Evolutionary conservation across 1,139 yeast species (phyloP), one percentile per base, ranked within the genome.

Genomic region (Taphrina wiesneri): DNA sequence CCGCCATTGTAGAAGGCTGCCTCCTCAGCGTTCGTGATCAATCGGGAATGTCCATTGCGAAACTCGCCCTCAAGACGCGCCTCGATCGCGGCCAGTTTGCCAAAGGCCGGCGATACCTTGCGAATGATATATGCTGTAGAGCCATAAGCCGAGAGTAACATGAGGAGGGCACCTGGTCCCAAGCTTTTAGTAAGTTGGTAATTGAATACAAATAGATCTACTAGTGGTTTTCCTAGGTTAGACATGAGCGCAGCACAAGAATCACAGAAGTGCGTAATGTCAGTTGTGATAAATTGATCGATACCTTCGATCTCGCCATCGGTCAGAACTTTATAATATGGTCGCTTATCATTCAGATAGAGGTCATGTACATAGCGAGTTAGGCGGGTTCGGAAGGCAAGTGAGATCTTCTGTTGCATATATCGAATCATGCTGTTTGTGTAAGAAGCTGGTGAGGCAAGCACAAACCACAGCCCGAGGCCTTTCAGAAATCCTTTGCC

Each of bases 1-100:
- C 95, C 87, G 34, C 98, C 98, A 74, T 91, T 92, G 75, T 91
- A 92, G 74, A 92, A 92, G 0, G 97, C 96, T 73, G 92, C 90
- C 75, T 92, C 97, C 77, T 92, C 97, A 72, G 92, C 87, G 74
- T 92, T 92, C 67, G 89, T 87, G 74, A 90, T 90, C 74, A 92
- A 81, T 73, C 90, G 88, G 72, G 91, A 80, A 73, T 92, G 96
- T 70, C 90, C 89, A 72, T 89, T 91, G 74, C 92, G 88, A 75
- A 90, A 92, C 68, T 88, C 88, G 67, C 97, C 97, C 77, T 92
- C 97, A 41, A 92, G 83, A 61, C 74, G 72, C 3, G 96, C 88
- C 75, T 86, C 88, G 56, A 80, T 79, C 49, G 93, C 85, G 21
- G 92, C 84, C 67, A 91, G 78, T 72, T 83, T 84, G n/a, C 96